phyloP scores from a whole-genome alignment of 768 basidiomycete species.

The Pulveroboletus ravenelii region DNA sequence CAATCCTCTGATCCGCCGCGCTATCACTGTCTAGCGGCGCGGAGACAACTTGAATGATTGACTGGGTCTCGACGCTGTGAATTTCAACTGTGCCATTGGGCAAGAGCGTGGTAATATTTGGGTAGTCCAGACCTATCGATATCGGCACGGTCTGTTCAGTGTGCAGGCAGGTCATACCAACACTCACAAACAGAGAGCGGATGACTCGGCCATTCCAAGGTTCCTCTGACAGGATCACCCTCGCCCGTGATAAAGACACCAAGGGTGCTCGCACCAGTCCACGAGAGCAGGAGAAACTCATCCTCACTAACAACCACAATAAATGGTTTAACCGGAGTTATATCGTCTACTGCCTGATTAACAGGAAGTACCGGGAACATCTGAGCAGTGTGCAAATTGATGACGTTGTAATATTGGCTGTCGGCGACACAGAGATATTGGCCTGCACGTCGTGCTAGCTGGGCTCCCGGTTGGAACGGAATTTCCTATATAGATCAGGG shows the following conservation, averaged over 20 bases:
- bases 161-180: background rate
- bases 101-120: conserved; percentile 73
- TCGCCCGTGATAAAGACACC: conserved; percentile 82
- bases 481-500: conserved; percentile 50
- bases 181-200: conserved; percentile 71
- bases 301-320: conserved; percentile 70
- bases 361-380: conserved; percentile 74
- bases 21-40: conserved; percentile 35
- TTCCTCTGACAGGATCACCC: conserved; percentile 88
- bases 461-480: conserved; percentile 55
- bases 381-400: conserved; percentile 71
- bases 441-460: conserved; percentile 58
- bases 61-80: conserved; percentile 73
- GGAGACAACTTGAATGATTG: conserved; percentile 63
- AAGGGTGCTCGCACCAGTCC: conserved; percentile 74
- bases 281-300: conserved; percentile 84
- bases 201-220: conserved; percentile 79
- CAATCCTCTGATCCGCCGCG: conserved; percentile 24
- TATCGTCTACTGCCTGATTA: conserved; percentile 54
- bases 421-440: conserved; percentile 72
- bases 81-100: conserved; percentile 77
- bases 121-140: conserved; percentile 68
- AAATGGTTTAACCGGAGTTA: conserved; percentile 51
- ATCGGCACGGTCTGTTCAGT: background rate
- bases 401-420: conserved; percentile 64